A percentile compares a stretch with the other conserved stretches of the same genome.
Evolutionary conservation across 1,284 basidiomycete genomes (phyloP).

Genomic region (Gymnopus androsaceus): DNA sequence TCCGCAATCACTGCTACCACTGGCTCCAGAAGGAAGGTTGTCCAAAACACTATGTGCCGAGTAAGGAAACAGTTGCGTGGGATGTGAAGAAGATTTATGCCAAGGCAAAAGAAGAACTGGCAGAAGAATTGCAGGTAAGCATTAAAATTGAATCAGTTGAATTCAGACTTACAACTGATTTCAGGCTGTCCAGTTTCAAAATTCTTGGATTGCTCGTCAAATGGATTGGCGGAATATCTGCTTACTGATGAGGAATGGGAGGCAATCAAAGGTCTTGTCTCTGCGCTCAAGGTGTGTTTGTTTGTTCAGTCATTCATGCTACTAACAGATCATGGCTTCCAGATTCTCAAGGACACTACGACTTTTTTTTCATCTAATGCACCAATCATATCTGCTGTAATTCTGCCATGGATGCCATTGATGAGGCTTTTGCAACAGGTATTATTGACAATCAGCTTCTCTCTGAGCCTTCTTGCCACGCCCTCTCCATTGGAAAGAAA

Average conservation of each 20-base stretch:
- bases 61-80: not conserved
- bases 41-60: not conserved
- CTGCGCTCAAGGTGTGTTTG: constrained; percentile 18
- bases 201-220: constrained; percentile 11
- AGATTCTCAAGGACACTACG: constrained; percentile 26
- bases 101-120: not conserved
- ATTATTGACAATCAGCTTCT: constrained; percentile 2
- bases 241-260: constrained; percentile 21
- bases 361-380: constrained; percentile 24
- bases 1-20: not conserved
- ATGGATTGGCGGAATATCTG: constrained; percentile 15
- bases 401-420: constrained; percentile 31
- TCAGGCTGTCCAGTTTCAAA: constrained; percentile 8
- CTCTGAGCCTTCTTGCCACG: constrained; percentile 19
- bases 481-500: constrained; percentile 23
- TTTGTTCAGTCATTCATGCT: not conserved
- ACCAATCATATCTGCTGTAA: constrained; percentile 26
- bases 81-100: not conserved
- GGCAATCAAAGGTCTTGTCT: constrained; percentile 14
- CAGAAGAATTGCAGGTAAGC: not conserved
- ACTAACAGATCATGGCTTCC: not conserved
- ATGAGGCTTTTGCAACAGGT: constrained; percentile 6
- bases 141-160: no score
- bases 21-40: not conserved
- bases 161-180: not conserved